Base-by-base conservation (phyloP, 768 basidiomycete species). In the Leucocoprinus birnbaumii region DNA sequence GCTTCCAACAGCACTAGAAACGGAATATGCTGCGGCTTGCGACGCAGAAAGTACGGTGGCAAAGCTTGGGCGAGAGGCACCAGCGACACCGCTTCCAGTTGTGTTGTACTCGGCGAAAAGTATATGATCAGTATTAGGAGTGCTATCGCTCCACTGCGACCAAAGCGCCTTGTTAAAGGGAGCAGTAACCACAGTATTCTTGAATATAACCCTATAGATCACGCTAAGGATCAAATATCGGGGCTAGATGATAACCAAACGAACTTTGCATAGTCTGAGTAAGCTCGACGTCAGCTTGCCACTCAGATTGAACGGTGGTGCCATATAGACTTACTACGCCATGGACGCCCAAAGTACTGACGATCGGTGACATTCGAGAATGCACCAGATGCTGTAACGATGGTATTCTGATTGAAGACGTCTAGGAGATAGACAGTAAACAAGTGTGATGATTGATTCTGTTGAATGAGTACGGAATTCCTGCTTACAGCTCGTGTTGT, bases 291-390 rank as follows among this genome's bases (percentile, higher is more conserved):
- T 38, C 16, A 38, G 13, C 3, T 14, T 5, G 11, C 31, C 9
- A n/a, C 13, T 38, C 11, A 38, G 38, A 10, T 38, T 3, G 19
- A 11, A 19, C 25, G 24, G 38, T n/a, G n/a, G n/a, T n/a, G n/a
- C n/a, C n/a, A n/a, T n/a, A n/a, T n/a, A 31, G 34, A 58, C 73
- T 58, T 55, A 76, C 75, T 66, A 62, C 64, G 65, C 80, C 79
- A 81, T 22, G 80, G 80, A 8, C 80, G 65, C 8, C 80, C 80
- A 2, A 81, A 67, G 59, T 67, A 80, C 9, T 71, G 63, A 0
- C 71, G 69, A 6, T 71, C 72, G 8, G 64, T 65, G 7, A 72
- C 71, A n/a, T 65, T 66, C 3, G 73, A 70, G 2, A 63, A 65
- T 1, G 78, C 74, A 40, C 70, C 68, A 2, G 74, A 63, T 5